Evolutionary conservation across 2,329 filamentous ascomycete genomes (phyloP), one percentile per base, ranked within the genome.

Genomic region (Fusarium scirpi): DNA sequence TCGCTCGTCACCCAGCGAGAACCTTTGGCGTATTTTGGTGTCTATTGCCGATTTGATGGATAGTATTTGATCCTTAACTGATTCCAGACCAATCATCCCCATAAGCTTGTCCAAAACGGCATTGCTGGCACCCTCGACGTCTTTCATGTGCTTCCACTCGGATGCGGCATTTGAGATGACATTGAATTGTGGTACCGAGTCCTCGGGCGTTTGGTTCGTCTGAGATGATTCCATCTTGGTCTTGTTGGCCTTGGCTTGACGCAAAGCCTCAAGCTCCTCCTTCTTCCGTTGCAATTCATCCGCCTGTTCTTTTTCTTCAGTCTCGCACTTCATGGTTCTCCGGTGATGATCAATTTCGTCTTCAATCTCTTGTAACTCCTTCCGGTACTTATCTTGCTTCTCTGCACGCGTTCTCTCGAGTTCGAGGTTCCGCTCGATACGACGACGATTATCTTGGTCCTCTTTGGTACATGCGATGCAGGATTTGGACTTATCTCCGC

Each of bases 61-160:
- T 0, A 94, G 78, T 25, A 94, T 87, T 15, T 88, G 77, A 3
- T 82, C 73, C 67, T 94, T 94, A 43, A 94, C 89, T 0, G 85
- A 80, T 70, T 94, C 91, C 0, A 94, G 81, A 0, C 92, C 92
- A 45, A 91, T 88, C 87, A 94, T 90, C 0, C 76, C 78, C 89
- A 94, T 93, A 11, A 94, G 74, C 0, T 81, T 74, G 62, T 94
- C 91, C 1, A 94, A 72, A 0, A 85, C 81, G 1, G 78, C 72
- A 66, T 88, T 92, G 2, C 73, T 70, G 0, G 85, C 84, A 2
- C 82, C 82, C 32, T 90, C 85, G 1, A 78, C 74, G 3, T 79
- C 51, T 74, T 93, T 93, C 70, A 90, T 83, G 2, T 80, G 74
- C 16, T 90, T 79, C 92, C 91, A 94, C 20, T 92, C 78, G 1